Evolutionary conservation across 306 rosid genomes (phyloP), one percentile per base, ranked within the genome.

Genomic region (Pueraria montana): DNA sequence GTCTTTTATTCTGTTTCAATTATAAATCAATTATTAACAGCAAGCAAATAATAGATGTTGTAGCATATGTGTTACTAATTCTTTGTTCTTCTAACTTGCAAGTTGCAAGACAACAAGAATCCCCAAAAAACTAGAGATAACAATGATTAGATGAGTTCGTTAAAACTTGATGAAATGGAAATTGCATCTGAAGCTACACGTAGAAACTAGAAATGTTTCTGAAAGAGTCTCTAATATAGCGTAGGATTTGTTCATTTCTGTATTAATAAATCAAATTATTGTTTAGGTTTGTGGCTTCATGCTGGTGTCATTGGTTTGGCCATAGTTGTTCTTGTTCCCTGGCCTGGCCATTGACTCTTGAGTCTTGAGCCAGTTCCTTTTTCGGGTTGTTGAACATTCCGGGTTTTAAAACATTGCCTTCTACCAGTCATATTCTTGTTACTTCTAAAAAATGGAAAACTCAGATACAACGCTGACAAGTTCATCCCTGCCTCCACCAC

Each of bases 391-490:
- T 81, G 83, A 77, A 42, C 72, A 49, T 80, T 86, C 53, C 9
- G 18, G 56, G 40, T 79, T 86, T 78, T 78, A 73, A 42, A 86
- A 49, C 86, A 82, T 79, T 70, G 46, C 34, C 61, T 53, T 78
- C 32, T 71, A 52, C 78, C 61, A 49, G 49, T 78, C 77, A 55
- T 48, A 24, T 78, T 80, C 85, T 76, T 71, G 65, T 72, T 67
- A 53, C 84, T 90, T 82, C 12, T 70, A n/a, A 86, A 77, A 80
- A 76, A 93, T 93, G 92, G 94, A 90, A 79, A 85, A 82, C 85
- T 81, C 89, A 72, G 91, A 89, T 53, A 75, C 83, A 13, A 53
- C 45, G 64, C 49, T 83, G 72, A 46, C 86, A 70, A 85, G 70
- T 65, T 85, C 93, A 73, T 87, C 89, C 0, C 86, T 80, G 1